Conservation (phyloP, 768 basidiomycete species). For the Tylopilus sp. region DNA sequence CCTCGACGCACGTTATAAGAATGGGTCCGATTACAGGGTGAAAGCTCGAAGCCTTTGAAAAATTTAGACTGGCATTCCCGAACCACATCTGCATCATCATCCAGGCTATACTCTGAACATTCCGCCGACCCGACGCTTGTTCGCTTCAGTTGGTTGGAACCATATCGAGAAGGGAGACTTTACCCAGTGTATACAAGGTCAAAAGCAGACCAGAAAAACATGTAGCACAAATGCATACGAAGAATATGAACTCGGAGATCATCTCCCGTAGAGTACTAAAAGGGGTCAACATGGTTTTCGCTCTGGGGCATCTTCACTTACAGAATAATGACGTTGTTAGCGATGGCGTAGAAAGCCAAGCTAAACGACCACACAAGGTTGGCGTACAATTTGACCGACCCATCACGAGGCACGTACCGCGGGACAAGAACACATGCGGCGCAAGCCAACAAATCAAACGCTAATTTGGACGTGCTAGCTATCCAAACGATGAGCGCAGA, state of each 20-base stretch:
- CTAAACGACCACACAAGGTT: constrained; percentile 29
- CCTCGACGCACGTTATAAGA: constrained; percentile 70
- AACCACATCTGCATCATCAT: constrained; percentile 88
- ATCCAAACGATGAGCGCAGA: constrained; percentile 4
- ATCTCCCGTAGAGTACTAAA: constrained; percentile 74
- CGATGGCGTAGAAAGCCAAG: constrained; percentile 76
- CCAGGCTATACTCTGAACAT: constrained; percentile 62
- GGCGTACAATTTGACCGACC: background rate
- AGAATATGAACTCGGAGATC: constrained; percentile 76
- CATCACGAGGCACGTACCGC: constrained; percentile 40
- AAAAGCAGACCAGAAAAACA: constrained; percentile 79
- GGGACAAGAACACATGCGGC: constrained; percentile 86
- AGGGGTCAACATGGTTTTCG: constrained; percentile 5
- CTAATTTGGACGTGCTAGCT: constrained; percentile 51
- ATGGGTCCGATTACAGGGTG: constrained; percentile 73
- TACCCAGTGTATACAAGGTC: constrained; percentile 52
- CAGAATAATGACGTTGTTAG: constrained; percentile 78
- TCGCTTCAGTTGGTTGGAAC: constrained; percentile 23
- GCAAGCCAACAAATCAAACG: constrained; percentile 82
- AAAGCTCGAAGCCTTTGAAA: constrained; percentile 54
- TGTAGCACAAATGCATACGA: constrained; percentile 70
- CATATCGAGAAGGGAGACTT: background rate
- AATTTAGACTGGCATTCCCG: constrained; percentile 66
- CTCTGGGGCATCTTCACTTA: constrained; percentile 32
- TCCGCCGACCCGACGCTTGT: constrained; percentile 31